Percentiles rank a stretch among this genome's conserved stretches.
These are phyloP conservation scores for Anethum foeniculum DNA, from an alignment of 140 eudicot genomes.

Conservation along the genomic window DNA sequence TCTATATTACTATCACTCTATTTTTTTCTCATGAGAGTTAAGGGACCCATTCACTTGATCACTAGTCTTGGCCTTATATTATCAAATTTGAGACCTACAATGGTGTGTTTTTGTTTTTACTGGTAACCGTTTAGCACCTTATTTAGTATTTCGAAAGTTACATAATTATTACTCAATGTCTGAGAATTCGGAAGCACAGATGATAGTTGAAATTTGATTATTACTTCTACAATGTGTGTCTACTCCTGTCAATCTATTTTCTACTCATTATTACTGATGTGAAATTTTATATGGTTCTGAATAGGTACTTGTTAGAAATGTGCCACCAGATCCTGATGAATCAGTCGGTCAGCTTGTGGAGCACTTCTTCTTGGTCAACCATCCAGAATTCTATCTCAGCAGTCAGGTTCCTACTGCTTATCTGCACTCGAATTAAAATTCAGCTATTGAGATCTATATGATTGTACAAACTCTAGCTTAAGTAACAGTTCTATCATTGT, in stretches of 20 bases:
- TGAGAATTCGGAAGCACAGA: neutral
- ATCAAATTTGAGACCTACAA: neutral
- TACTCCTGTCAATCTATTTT: neutral
- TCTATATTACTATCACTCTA: neutral
- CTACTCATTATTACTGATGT: neutral
- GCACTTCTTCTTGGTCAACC: constrained; percentile 83
- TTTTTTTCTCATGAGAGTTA: neutral
- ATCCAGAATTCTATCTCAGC: constrained; percentile 73
- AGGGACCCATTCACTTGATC: neutral
- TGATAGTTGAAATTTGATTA: neutral
- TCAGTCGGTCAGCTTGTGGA: constrained; percentile 67
- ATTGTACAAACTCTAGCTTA: neutral
- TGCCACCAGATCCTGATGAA: constrained; percentile 86
- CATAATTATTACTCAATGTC: neutral
- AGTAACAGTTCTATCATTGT: neutral
- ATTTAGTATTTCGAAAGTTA: neutral
- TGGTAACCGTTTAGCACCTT: neutral
- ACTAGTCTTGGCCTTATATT: neutral
- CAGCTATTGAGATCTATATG: neutral
- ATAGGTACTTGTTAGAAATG: constrained; percentile 79
- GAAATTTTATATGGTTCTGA: neutral
- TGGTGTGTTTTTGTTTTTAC: neutral
- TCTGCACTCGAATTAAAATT: neutral
- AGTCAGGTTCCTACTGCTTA: constrained; percentile 44
- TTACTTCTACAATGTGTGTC: neutral